Evolutionary conservation across 2,329 filamentous ascomycete genomes (phyloP).

Genomic region (Epichloe glyceriae): DNA sequence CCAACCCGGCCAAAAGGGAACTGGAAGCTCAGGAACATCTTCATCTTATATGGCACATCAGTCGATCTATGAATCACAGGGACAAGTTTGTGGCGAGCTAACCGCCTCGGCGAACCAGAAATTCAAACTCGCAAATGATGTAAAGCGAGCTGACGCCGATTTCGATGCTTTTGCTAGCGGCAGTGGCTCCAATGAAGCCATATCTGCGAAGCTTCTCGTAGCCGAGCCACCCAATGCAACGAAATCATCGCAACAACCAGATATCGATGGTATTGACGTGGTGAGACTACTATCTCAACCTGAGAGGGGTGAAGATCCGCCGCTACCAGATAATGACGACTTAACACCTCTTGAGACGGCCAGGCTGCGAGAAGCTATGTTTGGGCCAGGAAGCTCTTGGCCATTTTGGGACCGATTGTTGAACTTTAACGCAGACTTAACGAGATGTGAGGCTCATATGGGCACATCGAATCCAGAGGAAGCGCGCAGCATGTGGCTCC

Average conservation of each 20-base stretch:
- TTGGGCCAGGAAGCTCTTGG: slow-evolving; percentile 11
- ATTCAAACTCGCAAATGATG: neutral
- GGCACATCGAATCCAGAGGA: slow-evolving; percentile 26
- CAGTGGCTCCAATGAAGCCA: neutral
- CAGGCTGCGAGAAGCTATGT: slow-evolving; percentile 26
- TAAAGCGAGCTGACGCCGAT: neutral
- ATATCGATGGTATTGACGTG: slow-evolving; percentile 18
- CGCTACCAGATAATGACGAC: slow-evolving; percentile 13
- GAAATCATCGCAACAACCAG: slow-evolving; percentile 6
- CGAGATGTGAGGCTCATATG: slow-evolving; percentile 17
- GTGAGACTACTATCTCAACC: slow-evolving; percentile 22
- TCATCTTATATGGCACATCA: neutral
- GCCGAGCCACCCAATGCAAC: slow-evolving; percentile 3
- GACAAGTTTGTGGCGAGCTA: neutral
- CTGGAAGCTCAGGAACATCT: slow-evolving; percentile 1
- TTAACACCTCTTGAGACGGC: slow-evolving; percentile 17
- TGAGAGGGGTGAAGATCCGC: slow-evolving; percentile 10
- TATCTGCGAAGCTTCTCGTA: neutral
- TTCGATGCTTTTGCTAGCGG: neutral
- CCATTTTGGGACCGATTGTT: slow-evolving; percentile 31
- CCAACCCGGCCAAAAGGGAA: slow-evolving; percentile 8
- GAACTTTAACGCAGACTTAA: slow-evolving; percentile 36
- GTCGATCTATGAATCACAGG: neutral
- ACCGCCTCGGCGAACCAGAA: neutral
- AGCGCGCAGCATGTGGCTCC: slow-evolving; percentile 33